phyloP scores from a whole-genome alignment of 23 red algal genomes.

The Chondrus crispus region DNA sequence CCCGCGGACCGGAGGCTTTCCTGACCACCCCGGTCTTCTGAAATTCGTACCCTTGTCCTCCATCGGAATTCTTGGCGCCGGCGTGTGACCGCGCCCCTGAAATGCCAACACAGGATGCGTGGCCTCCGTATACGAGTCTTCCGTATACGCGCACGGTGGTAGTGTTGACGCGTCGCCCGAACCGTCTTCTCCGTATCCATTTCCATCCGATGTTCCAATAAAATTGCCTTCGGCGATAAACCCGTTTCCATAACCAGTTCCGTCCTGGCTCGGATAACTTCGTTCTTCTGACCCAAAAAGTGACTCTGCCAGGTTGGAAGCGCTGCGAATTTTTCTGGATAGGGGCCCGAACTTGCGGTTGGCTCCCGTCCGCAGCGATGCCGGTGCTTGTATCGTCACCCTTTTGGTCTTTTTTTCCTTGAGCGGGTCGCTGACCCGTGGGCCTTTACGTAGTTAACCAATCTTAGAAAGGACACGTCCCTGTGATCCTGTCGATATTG shows the following conservation, averaged over 20 bases:
- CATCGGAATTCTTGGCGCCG: not conserved
- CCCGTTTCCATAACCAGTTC: not conserved
- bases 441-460: not conserved
- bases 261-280: not conserved
- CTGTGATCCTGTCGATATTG: not conserved
- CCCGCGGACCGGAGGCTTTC: not conserved
- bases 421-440: not conserved
- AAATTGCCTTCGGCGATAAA: not conserved
- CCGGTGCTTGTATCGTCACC: not conserved
- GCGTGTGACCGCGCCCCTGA: not conserved
- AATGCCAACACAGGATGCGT: not conserved
- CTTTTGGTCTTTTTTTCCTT: not conserved
- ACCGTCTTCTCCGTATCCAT: not conserved
- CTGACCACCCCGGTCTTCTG: not conserved
- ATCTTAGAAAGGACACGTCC: not conserved
- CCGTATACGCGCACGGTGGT: not conserved
- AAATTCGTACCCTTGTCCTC: not conserved
- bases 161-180: not conserved
- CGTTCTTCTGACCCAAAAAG: not conserved
- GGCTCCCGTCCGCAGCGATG: not conserved
- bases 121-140: not conserved
- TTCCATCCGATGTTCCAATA: not conserved
- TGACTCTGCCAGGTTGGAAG: too few species aligned
- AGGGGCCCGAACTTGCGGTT: too few species aligned
- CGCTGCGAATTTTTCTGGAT: too few species aligned